These are phyloP conservation scores for Periconia sp. DNA, from an alignment of 2,329 filamentous ascomycete genomes.

Conservation along the genomic window DNA sequence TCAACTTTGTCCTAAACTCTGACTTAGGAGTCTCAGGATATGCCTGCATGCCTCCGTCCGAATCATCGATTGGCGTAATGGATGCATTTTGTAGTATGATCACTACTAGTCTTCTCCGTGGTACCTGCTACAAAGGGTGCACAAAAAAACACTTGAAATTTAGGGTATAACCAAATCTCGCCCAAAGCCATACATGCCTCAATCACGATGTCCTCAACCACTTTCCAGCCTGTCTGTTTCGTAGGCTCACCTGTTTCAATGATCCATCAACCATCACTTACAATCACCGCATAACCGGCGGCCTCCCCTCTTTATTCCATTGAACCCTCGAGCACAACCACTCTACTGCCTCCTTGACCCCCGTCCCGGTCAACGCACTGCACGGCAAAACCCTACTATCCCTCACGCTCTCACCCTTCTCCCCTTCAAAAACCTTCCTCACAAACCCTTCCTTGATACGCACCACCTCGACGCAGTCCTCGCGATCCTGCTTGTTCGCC, in stretches of 20 bases:
- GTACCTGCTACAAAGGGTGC: too few species aligned
- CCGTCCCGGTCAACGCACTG: slow-evolving; percentile 80
- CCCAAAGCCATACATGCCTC: neutral
- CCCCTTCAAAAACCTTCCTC: slow-evolving; percentile 92
- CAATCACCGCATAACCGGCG: slow-evolving; percentile 84
- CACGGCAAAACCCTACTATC: slow-evolving; percentile 91
- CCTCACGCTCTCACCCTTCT: slow-evolving; percentile 80
- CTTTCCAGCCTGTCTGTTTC: neutral
- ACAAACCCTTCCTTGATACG: slow-evolving; percentile 96
- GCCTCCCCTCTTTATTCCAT: slow-evolving; percentile 93
- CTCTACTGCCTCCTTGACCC: slow-evolving; percentile 93
- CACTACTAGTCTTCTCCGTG: too few species aligned
- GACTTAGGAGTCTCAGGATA: too few species aligned
- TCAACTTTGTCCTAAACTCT: too few species aligned
- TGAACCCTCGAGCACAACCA: slow-evolving; percentile 90
- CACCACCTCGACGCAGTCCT: slow-evolving; percentile 97
- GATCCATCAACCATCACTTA: neutral
- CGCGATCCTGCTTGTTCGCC: slow-evolving; percentile 96
- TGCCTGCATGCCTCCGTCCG: too few species aligned
- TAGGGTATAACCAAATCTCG: neutral
- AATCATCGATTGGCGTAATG: too few species aligned
- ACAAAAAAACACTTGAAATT: too few species aligned
- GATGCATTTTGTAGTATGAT: too few species aligned
- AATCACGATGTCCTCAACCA: neutral
- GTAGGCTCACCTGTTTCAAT: too few species aligned